These are phyloP conservation scores for Neofusicoccum sp. DNA, from an alignment of 2,329 filamentous ascomycete species.

Conservation along the genomic window DNA sequence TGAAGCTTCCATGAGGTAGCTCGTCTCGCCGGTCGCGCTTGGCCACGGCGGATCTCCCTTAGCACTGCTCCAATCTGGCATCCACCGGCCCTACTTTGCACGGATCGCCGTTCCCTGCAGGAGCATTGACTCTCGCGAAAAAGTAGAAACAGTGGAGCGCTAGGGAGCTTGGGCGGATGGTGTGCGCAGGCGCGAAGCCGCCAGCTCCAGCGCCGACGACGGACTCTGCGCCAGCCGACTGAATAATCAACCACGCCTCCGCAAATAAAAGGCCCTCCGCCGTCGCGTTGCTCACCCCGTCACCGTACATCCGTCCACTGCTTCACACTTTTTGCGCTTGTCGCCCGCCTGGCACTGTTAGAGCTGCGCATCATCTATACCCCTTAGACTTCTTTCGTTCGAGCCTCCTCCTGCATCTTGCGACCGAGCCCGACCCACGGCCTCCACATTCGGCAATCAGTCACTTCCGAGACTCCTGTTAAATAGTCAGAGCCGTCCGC, in stretches of 20 bases:
- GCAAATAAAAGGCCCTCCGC: constrained; percentile 16
- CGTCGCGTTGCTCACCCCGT: not conserved
- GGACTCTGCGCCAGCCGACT: constrained; percentile 3
- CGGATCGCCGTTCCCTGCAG: constrained; percentile 20
- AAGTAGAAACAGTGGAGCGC: constrained; percentile 22
- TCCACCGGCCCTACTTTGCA: constrained; percentile 14
- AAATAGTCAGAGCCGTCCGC: not conserved
- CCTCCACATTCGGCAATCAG: not conserved
- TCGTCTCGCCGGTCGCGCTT: constrained; percentile 11
- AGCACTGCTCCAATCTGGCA: constrained; percentile 8
- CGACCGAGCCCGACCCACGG: not conserved
- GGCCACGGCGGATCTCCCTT: constrained; percentile 16
- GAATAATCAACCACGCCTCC: constrained; percentile 14
- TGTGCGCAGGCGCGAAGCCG: constrained; percentile 17
- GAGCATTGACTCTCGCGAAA: constrained; percentile 19
- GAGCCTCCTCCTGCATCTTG: constrained; percentile 13
- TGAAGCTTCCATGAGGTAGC: constrained; percentile 14
- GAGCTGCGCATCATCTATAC: constrained; percentile 1
- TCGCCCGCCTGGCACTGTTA: not conserved
- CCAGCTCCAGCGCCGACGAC: constrained; percentile 9
- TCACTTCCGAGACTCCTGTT: not conserved
- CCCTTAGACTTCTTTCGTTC: not conserved
- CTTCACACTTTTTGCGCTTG: not conserved
- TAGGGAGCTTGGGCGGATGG: constrained; percentile 21
- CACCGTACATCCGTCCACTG: constrained; percentile 13